Conservation (phyloP, 768 basidiomycete species). For the Russula foetens region DNA sequence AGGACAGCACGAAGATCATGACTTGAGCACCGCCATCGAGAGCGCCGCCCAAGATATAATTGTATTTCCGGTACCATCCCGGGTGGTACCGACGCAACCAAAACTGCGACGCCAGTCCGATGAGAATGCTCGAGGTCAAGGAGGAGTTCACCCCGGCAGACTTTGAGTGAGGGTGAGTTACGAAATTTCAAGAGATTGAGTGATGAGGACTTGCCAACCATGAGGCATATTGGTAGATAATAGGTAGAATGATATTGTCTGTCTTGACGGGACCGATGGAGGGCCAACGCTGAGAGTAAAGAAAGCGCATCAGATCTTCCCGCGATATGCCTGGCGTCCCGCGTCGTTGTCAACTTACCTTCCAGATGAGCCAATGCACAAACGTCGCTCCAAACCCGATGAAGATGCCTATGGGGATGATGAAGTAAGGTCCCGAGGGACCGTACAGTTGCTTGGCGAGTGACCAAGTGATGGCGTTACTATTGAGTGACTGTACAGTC, state of each 20-base stretch:
- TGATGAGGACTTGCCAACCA: conserved; percentile 25
- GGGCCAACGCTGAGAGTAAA: conserved; percentile 38
- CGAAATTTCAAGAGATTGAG: neutral
- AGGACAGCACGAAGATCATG: conserved; percentile 56
- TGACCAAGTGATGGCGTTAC: conserved; percentile 56
- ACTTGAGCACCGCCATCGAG: conserved; percentile 59
- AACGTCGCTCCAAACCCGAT: conserved; percentile 46
- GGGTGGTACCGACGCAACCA: conserved; percentile 19
- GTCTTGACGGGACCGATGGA: conserved; percentile 45
- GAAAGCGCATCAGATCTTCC: neutral
- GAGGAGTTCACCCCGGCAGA: conserved; percentile 49
- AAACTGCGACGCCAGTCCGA: conserved; percentile 48
- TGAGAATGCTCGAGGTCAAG: conserved; percentile 38
- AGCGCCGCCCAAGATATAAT: conserved; percentile 60
- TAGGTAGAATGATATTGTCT: conserved; percentile 43
- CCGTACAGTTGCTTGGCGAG: conserved; percentile 52
- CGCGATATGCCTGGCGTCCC: neutral
- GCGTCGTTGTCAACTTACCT: conserved; percentile 31
- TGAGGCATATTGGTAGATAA: conserved; percentile 43
- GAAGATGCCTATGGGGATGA: conserved; percentile 45
- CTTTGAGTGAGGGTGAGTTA: conserved; percentile 12
- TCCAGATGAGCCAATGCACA: conserved; percentile 46
- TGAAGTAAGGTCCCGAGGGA: conserved; percentile 44
- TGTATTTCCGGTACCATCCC: conserved; percentile 58
- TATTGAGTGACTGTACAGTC: conserved; percentile 43